These are phyloP conservation scores for Xerophyta viscosa DNA, from an alignment of 106 monocot species.

Conservation along the genomic window DNA sequence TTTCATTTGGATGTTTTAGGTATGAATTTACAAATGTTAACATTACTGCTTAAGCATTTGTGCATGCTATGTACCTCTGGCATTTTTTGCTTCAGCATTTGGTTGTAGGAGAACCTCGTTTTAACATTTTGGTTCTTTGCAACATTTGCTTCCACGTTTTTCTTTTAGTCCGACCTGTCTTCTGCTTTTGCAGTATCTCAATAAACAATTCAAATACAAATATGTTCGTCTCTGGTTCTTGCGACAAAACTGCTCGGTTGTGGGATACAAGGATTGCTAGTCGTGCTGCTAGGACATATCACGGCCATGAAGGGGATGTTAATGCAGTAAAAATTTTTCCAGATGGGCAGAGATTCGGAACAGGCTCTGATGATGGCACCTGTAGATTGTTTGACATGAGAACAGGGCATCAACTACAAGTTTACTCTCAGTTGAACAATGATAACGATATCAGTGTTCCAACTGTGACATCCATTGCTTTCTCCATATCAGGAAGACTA, in stretches of 20 bases:
- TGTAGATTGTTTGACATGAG: constrained; percentile 86
- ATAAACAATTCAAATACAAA: constrained; percentile 75
- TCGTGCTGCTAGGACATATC: constrained; percentile 67
- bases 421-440: constrained; percentile 39
- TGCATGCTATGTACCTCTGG: too few species aligned
- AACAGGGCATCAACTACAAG: constrained; percentile 94
- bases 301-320: constrained; percentile 77
- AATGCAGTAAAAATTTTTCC: constrained; percentile 96
- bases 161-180: neutral
- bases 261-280: constrained; percentile 92
- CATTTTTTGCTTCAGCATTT: too few species aligned
- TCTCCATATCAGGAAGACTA: constrained; percentile 90
- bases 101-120: too few species aligned
- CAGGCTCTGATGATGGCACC: constrained; percentile 94
- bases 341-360: constrained; percentile 92
- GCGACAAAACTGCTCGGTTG: constrained; percentile 72
- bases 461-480: constrained; percentile 73
- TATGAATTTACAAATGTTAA: too few species aligned
- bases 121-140: too few species aligned
- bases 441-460: constrained; percentile 34
- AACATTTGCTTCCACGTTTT: too few species aligned
- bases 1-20: too few species aligned
- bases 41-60: too few species aligned
- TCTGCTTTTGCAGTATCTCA: constrained; percentile 51
- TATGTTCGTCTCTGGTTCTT: constrained; percentile 96